A percentile compares a stretch with the other conserved stretches of the same genome.
Evolutionary conservation across 495 filamentous ascomycete genomes (phyloP).

Genomic region (Penicillium malachiteum): DNA sequence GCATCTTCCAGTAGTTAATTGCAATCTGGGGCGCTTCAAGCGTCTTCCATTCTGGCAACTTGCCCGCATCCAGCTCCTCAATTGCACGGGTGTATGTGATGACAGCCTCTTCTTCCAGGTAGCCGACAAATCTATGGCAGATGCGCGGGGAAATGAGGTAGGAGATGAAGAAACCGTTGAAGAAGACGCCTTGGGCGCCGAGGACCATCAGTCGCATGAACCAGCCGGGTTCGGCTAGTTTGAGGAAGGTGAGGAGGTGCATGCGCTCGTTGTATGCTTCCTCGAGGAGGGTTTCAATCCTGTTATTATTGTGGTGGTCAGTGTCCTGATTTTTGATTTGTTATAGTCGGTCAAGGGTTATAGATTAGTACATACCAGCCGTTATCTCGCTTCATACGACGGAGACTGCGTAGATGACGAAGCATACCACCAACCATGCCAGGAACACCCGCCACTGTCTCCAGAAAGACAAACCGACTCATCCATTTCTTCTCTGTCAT

Average conservation of each 20-base stretch:
- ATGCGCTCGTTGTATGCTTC: conserved; percentile 96
- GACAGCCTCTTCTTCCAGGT: conserved; percentile 95
- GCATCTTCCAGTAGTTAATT: conserved; percentile 88
- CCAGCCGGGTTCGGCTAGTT: conserved; percentile 82
- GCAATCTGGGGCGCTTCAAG: conserved; percentile 86
- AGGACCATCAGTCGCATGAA: conserved; percentile 90
- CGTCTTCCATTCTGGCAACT: conserved; percentile 77
- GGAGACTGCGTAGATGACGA: conserved; percentile 77
- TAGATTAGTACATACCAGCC: conserved; percentile 63
- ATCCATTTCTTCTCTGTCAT: conserved; percentile 81
- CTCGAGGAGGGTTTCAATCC: conserved; percentile 92
- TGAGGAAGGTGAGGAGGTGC: conserved; percentile 93
- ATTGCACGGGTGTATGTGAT: conserved; percentile 91
- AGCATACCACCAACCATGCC: conserved; percentile 97
- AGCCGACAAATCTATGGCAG: conserved; percentile 94
- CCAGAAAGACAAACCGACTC: conserved; percentile 84
- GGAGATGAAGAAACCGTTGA: conserved; percentile 86
- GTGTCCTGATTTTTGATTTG: background rate
- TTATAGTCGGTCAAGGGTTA: background rate
- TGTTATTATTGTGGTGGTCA: conserved; percentile 16
- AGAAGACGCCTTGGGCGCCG: conserved; percentile 84
- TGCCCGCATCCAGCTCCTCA: conserved; percentile 77
- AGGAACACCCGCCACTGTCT: conserved; percentile 91
- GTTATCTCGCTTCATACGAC: conserved; percentile 86
- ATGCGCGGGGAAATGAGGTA: conserved; percentile 89